These are phyloP conservation scores for Aspergillus sclerotiicarbonarius DNA, from an alignment of 495 filamentous ascomycete genomes.

Conservation along the genomic window DNA sequence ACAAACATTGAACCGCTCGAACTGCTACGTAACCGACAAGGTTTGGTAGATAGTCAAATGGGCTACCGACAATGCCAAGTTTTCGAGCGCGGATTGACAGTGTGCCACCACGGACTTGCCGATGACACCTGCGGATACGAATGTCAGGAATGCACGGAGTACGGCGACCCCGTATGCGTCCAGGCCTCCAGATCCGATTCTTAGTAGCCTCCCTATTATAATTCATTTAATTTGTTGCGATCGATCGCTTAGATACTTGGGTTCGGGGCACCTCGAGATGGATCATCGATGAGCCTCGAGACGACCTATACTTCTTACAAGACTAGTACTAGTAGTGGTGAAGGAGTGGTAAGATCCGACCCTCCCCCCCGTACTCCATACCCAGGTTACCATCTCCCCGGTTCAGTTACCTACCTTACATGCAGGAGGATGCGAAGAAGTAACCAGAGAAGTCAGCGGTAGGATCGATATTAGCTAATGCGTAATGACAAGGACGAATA, in stretches of 20 bases:
- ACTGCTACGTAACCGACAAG: constrained; percentile 10
- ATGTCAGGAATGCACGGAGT: constrained; percentile 14
- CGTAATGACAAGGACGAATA: not conserved
- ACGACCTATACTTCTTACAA: not conserved
- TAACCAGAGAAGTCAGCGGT: not conserved
- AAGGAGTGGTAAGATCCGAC: too few relatives aligned
- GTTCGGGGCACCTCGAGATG: not conserved
- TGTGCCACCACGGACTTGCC: constrained; percentile 26
- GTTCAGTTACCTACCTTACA: not conserved
- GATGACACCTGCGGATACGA: constrained; percentile 27
- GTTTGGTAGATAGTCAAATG: constrained; percentile 14
- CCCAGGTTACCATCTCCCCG: not conserved
- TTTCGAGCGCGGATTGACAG: constrained; percentile 14
- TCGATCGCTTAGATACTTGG: not conserved
- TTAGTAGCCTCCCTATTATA: not conserved
- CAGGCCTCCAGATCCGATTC: not conserved
- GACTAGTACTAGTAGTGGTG: too few relatives aligned
- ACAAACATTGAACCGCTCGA: constrained; percentile 3
- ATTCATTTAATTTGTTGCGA: not conserved
- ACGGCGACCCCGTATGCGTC: constrained; percentile 22
- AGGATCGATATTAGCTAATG: not conserved
- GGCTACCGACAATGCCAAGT: constrained; percentile 16
- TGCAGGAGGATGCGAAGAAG: not conserved
- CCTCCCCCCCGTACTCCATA: not conserved
- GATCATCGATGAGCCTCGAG: too few relatives aligned